phyloP scores from a whole-genome alignment of 2,329 filamentous ascomycete species.

The Magnaporthiopsis rhizophila region DNA sequence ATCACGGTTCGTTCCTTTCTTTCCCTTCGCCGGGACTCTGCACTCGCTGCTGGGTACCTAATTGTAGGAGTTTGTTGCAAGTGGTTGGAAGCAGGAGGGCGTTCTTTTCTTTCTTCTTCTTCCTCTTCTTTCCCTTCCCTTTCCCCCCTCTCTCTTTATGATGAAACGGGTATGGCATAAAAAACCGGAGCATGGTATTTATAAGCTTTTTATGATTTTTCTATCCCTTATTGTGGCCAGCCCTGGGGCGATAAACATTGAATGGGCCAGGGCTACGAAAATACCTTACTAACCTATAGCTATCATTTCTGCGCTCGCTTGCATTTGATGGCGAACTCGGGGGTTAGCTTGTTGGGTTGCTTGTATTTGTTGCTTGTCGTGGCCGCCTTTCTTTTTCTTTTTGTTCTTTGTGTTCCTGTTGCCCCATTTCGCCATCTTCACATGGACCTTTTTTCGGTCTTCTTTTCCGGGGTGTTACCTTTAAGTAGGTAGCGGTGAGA shows the following conservation, averaged over 20 bases:
- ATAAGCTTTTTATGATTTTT: constrained; percentile 1
- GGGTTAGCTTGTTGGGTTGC: background rate
- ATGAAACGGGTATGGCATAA: background rate
- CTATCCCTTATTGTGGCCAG: background rate
- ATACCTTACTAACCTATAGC: background rate
- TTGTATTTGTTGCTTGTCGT: background rate
- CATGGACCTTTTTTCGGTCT: background rate
- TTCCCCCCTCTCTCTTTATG: background rate
- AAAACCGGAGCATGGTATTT: background rate
- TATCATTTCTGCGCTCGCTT: background rate
- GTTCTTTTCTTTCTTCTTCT: background rate
- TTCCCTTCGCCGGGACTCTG: background rate
- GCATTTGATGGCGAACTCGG: background rate
- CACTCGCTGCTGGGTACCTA: background rate
- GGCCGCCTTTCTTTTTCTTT: background rate
- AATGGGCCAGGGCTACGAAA: background rate
- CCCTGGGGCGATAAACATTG: background rate
- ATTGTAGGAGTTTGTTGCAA: background rate
- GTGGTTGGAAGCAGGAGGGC: background rate
- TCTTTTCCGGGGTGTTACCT: background rate
- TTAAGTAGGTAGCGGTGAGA: too few species aligned
- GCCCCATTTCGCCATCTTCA: background rate
- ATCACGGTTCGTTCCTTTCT: background rate
- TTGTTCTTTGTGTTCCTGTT: background rate
- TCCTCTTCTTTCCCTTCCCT: background rate